Evolutionary conservation across 768 basidiomycete species (phyloP).

Genomic region (Boletus eberwhitei): DNA sequence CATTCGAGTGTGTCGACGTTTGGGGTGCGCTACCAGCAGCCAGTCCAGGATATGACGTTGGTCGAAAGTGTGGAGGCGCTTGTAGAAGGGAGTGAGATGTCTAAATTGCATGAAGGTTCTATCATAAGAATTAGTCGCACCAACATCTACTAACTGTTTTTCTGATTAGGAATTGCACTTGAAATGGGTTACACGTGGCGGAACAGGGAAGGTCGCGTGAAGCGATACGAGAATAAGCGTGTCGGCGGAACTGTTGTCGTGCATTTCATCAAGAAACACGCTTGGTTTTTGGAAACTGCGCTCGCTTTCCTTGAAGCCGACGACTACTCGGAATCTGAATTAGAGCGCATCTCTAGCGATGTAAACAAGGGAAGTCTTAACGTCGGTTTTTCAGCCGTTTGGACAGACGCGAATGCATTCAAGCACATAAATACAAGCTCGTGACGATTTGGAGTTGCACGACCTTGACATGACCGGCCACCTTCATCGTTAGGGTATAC

Average conservation of each 20-base stretch:
- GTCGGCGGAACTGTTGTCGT: constrained; percentile 94
- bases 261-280: constrained; percentile 95
- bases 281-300: constrained; percentile 95
- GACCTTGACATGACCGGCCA: neutral
- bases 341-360: constrained; percentile 13
- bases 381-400: constrained; percentile 25
- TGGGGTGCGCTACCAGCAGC: constrained; percentile 69
- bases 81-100: constrained; percentile 89
- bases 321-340: constrained; percentile 53
- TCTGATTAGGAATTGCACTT: constrained; percentile 49
- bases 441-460: neutral
- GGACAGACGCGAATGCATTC: constrained; percentile 29
- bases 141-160: neutral
- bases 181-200: constrained; percentile 66
- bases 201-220: constrained; percentile 65
- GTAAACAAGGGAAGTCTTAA: constrained; percentile 12
- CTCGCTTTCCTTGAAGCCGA: constrained; percentile 81
- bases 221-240: constrained; percentile 61
- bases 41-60: constrained; percentile 60
- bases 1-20: constrained; percentile 88
- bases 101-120: constrained; percentile 60
- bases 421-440: constrained; percentile 11
- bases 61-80: constrained; percentile 83
- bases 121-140: neutral
- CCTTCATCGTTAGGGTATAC: neutral